A percentile compares a stretch with the other conserved stretches of the same genome.
phyloP scores from a whole-genome alignment of 176 grass and related monocot genomes.

The Hyparrhenia diplandra region DNA sequence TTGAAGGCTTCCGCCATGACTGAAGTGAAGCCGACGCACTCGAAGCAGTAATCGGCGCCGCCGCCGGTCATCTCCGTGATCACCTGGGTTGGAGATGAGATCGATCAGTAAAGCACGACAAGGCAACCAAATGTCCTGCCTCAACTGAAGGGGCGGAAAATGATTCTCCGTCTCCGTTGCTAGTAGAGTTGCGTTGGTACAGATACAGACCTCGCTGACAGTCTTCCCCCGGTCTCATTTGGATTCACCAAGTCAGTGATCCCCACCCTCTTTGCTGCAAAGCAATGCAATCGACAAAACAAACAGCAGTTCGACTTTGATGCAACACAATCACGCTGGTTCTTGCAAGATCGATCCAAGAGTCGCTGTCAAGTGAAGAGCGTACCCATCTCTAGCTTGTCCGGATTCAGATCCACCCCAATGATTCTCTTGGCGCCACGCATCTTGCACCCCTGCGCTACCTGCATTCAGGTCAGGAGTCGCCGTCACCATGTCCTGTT shows the following conservation, averaged over 20 bases:
- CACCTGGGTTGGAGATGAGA: constrained; percentile 10
- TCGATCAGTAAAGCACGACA: neutral
- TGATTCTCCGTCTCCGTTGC: no score
- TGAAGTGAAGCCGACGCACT: constrained; percentile 36
- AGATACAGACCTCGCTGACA: constrained; percentile 32
- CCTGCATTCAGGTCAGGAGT: constrained; percentile 21
- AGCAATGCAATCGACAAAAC: neutral
- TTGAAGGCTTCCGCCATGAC: constrained; percentile 46
- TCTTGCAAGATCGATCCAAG: neutral
- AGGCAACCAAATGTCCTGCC: neutral
- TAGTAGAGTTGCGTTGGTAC: neutral
- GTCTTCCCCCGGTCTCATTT: neutral
- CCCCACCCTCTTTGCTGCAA: constrained; percentile 20
- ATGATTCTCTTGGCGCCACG: constrained; percentile 44
- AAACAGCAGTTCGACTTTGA: neutral
- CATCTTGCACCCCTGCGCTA: constrained; percentile 40
- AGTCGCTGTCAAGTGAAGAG: neutral
- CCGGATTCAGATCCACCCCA: constrained; percentile 43
- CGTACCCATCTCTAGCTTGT: constrained; percentile 34
- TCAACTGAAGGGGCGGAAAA: neutral
- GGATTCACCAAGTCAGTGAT: constrained; percentile 39
- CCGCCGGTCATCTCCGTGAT: constrained; percentile 50
- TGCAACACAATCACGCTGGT: neutral
- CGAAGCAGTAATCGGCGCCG: constrained; percentile 67
- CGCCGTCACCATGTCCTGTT: neutral